Conservation (phyloP, 495 filamentous ascomycete species). For the Halenospora varia region DNA sequence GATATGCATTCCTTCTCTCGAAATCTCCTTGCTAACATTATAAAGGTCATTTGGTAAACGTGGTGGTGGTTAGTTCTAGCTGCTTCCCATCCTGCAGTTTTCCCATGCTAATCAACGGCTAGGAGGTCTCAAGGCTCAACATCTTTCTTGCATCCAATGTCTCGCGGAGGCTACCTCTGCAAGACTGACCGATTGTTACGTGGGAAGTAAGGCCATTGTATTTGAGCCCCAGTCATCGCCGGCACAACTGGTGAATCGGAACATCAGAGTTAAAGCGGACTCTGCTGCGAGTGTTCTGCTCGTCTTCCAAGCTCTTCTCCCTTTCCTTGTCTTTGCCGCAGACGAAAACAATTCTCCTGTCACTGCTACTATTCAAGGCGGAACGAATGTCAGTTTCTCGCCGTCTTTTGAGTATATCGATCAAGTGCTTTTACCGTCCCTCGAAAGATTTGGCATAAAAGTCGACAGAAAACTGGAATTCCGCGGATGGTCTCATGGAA, state of each 20-base stretch:
- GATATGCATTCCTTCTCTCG: too few relatives aligned
- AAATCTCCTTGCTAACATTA: too few relatives aligned
- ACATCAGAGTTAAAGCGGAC: slow-evolving; percentile 39
- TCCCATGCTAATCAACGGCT: background rate
- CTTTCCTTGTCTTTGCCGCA: slow-evolving; percentile 63
- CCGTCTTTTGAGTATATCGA: slow-evolving; percentile 73
- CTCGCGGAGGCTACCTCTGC: slow-evolving; percentile 62
- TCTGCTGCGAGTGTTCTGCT: slow-evolving; percentile 55
- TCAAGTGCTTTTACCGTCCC: slow-evolving; percentile 69
- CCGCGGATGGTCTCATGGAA: slow-evolving; percentile 67
- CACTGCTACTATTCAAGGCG: slow-evolving; percentile 63
- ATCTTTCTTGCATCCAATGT: slow-evolving; percentile 63
- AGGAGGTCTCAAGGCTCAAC: slow-evolving; percentile 69
- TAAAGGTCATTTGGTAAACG: too few relatives aligned
- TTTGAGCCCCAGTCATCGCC: slow-evolving; percentile 44
- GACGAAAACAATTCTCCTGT: slow-evolving; percentile 37
- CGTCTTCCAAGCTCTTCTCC: slow-evolving; percentile 80
- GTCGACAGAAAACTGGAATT: slow-evolving; percentile 51
- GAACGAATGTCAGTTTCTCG: slow-evolving; percentile 71
- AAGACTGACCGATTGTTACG: slow-evolving; percentile 45
- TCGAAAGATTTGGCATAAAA: slow-evolving; percentile 56
- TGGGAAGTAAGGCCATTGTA: slow-evolving; percentile 51
- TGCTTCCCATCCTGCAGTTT: too few relatives aligned
- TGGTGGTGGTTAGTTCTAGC: too few relatives aligned
- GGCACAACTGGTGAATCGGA: slow-evolving; percentile 31